Percentiles rank a stretch among this genome's conserved stretches.
Evolutionary conservation across 176 grass and related monocot genomes (phyloP).

Genomic region (Zoysia pacifica): DNA sequence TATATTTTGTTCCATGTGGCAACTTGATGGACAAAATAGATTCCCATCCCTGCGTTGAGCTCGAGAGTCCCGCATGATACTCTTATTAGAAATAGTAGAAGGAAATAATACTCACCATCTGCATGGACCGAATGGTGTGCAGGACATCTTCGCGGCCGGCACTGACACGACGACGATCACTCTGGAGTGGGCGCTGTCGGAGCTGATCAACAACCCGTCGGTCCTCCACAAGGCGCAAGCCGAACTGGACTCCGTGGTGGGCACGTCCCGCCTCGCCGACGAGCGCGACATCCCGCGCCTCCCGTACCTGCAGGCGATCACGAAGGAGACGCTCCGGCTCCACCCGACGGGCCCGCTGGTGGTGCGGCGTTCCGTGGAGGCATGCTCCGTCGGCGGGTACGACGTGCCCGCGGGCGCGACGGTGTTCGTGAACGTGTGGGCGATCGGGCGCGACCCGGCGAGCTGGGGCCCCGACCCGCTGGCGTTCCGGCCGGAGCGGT

Average conservation of each 20-base stretch:
- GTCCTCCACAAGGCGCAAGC: conserved; percentile 36
- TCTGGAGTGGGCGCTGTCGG: conserved; percentile 67
- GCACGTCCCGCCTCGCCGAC: conserved; percentile 38
- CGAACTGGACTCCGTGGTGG: conserved; percentile 63
- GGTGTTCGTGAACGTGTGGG: conserved; percentile 64
- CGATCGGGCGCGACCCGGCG: conserved; percentile 57
- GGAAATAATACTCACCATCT: neutral
- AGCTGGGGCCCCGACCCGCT: conserved; percentile 48
- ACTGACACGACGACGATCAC: conserved; percentile 67
- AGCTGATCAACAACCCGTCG: conserved; percentile 65
- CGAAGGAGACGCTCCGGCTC: conserved; percentile 67
- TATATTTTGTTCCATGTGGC: neutral
- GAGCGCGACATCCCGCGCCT: conserved; percentile 57
- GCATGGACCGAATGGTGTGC: neutral
- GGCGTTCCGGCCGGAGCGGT: conserved; percentile 67
- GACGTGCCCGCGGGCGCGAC: conserved; percentile 53
- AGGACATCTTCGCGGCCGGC: conserved; percentile 75
- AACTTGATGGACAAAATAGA: neutral
- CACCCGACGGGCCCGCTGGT: conserved; percentile 62
- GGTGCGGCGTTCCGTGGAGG: conserved; percentile 36
- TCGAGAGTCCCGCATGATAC: neutral
- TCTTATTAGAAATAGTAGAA: neutral
- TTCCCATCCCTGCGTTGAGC: neutral
- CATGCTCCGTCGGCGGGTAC: conserved; percentile 49
- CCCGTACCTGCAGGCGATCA: conserved; percentile 66